Conservation (phyloP, 2,329 filamentous ascomycete genomes). For the Rutstroemia sp. region DNA sequence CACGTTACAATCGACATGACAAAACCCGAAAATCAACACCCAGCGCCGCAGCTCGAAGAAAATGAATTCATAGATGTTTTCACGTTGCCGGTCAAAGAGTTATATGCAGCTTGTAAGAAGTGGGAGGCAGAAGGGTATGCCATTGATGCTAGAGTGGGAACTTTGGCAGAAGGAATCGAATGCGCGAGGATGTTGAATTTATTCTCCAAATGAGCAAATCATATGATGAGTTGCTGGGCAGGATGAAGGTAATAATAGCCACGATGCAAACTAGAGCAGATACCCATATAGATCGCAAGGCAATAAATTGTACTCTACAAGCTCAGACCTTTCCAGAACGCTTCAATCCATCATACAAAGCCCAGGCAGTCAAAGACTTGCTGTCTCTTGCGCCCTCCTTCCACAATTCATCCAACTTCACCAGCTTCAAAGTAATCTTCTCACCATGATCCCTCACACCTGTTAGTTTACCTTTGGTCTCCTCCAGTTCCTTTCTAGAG, state of each 20-base stretch:
- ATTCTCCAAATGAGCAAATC: slow-evolving; percentile 4
- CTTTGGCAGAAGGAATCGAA: slow-evolving; percentile 33
- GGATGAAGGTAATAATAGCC: not conserved
- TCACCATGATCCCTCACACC: slow-evolving; percentile 51
- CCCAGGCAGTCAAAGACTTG: slow-evolving; percentile 52
- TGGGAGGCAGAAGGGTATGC: slow-evolving; percentile 36
- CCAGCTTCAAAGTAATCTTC: slow-evolving; percentile 54
- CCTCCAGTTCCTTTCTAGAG: slow-evolving; percentile 39
- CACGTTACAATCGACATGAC: slow-evolving; percentile 42
- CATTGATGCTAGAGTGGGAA: slow-evolving; percentile 34
- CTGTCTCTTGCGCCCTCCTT: slow-evolving; percentile 48
- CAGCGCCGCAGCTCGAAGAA: slow-evolving; percentile 40
- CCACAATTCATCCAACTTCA: slow-evolving; percentile 50
- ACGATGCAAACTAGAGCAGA: not conserved
- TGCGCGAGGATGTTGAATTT: slow-evolving; percentile 32
- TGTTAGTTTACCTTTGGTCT: slow-evolving; percentile 51
- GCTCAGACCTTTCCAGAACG: slow-evolving; percentile 25
- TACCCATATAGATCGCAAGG: not conserved
- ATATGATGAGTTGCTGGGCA: not conserved
- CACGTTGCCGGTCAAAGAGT: slow-evolving; percentile 36
- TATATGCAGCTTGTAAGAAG: slow-evolving; percentile 38
- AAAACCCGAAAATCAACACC: slow-evolving; percentile 37
- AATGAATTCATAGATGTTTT: slow-evolving; percentile 48
- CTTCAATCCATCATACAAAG: slow-evolving; percentile 49
- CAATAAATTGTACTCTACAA: not conserved